Percentiles rank a stretch among this genome's conserved stretches.
phyloP scores from a whole-genome alignment of 768 basidiomycete species.

The Ramaria rubella region DNA sequence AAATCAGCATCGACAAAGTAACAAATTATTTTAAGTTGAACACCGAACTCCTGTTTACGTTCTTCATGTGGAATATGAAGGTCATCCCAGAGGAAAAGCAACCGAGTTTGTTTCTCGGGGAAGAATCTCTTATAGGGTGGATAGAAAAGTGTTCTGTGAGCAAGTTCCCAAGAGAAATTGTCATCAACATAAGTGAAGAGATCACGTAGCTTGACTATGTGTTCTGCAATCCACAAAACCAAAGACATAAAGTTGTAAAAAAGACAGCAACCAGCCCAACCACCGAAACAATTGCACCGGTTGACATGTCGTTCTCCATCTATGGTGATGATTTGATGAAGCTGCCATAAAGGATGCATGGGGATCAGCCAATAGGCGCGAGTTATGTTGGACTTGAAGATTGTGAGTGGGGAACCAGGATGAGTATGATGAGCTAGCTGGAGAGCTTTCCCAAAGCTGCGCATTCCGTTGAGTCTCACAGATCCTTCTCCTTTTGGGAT shows the following conservation, averaged over 20 bases:
- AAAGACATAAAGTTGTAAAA: constrained; percentile 13
- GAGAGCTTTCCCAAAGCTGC: neutral
- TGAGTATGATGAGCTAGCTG: neutral
- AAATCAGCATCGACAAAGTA: constrained; percentile 1
- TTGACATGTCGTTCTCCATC: constrained; percentile 12
- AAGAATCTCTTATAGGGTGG: constrained; percentile 6
- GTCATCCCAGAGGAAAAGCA: constrained; percentile 13
- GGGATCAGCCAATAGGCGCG: constrained; percentile 15
- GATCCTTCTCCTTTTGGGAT: constrained; percentile 18
- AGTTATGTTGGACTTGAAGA: constrained; percentile 22
- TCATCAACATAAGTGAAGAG: constrained; percentile 18
- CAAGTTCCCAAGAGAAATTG: too few species aligned
- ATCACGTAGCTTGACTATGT: constrained; percentile 5
- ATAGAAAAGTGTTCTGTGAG: constrained; percentile 10
- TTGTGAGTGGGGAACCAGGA: constrained; percentile 9
- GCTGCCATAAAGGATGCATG: constrained; percentile 14
- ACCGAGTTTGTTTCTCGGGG: constrained; percentile 6
- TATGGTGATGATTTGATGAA: constrained; percentile 12
- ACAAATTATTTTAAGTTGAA: constrained; percentile 7
- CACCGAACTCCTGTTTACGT: constrained; percentile 8
- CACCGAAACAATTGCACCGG: constrained; percentile 17
- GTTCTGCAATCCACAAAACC: constrained; percentile 14
- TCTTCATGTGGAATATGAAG: constrained; percentile 12
- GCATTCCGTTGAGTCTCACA: constrained; percentile 9
- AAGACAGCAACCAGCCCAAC: constrained; percentile 8